Evolutionary conservation across 345 rosid species (phyloP), one percentile per base, ranked within the genome.

Genomic region (Salix dunnii): DNA sequence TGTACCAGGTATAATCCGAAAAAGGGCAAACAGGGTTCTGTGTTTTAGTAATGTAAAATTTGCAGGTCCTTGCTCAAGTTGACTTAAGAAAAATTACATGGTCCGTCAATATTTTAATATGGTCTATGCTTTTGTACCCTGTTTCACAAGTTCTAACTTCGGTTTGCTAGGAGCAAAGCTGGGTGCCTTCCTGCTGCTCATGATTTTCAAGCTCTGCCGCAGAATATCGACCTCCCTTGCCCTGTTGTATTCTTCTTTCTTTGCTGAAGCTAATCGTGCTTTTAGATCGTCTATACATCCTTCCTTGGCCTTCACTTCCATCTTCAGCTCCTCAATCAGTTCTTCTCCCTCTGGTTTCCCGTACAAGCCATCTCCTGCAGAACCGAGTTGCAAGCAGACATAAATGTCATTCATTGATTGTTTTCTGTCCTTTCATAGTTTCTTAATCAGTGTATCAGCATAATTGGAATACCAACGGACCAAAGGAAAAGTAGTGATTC

Each of bases 161-260:
- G 73, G 69, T 71, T 75, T 75, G 70, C 74, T 3, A 6, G 12
- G 77, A 42, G 63, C 20, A 25, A 58, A 67, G 61, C 48, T 43
- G 2, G 80, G 27, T 21, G 20, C 66, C 27, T 82, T 85, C 72
- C 73, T 76, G 71, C 66, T 64, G 78, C 84, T 85, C 78, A 88
- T 80, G 73, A 93, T 93, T 67, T 86, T 85, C 76, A 89, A 78
- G 80, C 93, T 91, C 83, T 93, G 97, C 74, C 91, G 87, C 66
- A 93, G 84, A 38, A 93, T 86, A 85, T 91, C 97, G 31, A 86
- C 76, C 60, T 91, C 94, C 74, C 88, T 84, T 77, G 86, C 86
- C 72, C 81, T 91, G 38, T 68, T 89, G 78, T 72, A 42, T 74
- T 72, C 77, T 76, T 89, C 87, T 25, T 63, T 77, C 83, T 93